These are phyloP conservation scores for Phoma sp. DNA, from an alignment of 2,329 filamentous ascomycete species.

Conservation along the genomic window DNA sequence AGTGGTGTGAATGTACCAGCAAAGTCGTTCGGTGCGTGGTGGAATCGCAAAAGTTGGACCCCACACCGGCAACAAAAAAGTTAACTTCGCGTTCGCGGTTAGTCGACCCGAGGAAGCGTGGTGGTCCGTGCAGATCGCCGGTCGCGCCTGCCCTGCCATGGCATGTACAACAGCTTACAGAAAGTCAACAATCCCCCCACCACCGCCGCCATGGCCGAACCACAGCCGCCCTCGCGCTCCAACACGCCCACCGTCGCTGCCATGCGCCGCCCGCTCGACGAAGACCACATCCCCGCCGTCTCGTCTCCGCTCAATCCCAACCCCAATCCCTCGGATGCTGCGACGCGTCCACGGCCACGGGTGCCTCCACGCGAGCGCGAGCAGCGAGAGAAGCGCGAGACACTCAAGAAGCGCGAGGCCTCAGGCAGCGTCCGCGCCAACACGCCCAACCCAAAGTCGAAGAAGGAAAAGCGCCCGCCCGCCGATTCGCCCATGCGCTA, in stretches of 20 bases:
- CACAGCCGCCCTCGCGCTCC: constrained; percentile 42
- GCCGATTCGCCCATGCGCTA: constrained; percentile 58
- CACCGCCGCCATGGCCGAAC: constrained; percentile 41
- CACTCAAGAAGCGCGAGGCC: constrained; percentile 60
- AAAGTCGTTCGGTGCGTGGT: not conserved
- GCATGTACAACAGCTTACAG: not conserved
- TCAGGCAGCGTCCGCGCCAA: constrained; percentile 47
- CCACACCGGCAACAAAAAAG: constrained; percentile 16
- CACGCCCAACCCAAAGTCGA: constrained; percentile 51
- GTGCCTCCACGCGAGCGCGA: constrained; percentile 49
- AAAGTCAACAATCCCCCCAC: not conserved
- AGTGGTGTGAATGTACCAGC: not conserved
- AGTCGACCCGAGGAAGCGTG: not conserved
- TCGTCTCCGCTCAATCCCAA: constrained; percentile 76
- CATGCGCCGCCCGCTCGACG: constrained; percentile 71
- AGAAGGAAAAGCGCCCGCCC: constrained; percentile 43
- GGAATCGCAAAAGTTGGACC: constrained; percentile 17
- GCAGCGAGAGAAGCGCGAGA: constrained; percentile 60
- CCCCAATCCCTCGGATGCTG: constrained; percentile 51
- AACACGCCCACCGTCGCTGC: constrained; percentile 52
- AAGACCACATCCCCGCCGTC: constrained; percentile 72
- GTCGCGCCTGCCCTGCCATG: not conserved
- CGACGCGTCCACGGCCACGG: constrained; percentile 51
- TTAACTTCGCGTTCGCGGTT: constrained; percentile 24
- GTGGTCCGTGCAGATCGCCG: not conserved